Evolutionary conservation across 2,329 filamentous ascomycete species (phyloP).

Genomic region (Clonostachys rhizophaga): DNA sequence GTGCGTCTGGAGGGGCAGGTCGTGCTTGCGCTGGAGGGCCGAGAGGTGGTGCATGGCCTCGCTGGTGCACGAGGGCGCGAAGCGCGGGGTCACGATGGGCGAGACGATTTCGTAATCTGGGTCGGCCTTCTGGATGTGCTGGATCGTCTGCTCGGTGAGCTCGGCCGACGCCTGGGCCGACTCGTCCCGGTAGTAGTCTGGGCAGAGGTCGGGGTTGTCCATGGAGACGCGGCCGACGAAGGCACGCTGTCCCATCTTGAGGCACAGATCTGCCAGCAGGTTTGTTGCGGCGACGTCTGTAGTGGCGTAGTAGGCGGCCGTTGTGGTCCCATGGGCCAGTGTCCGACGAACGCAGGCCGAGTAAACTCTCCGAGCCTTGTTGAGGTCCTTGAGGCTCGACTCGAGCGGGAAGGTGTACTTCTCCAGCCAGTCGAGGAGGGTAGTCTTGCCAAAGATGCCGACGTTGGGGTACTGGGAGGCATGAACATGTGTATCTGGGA

Average conservation of each 20-base stretch:
- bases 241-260: slow-evolving; percentile 76
- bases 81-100: slow-evolving; percentile 75
- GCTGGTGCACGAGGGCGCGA: slow-evolving; percentile 57
- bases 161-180: slow-evolving; percentile 51
- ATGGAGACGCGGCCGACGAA: slow-evolving; percentile 95
- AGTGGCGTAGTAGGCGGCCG: slow-evolving; percentile 91
- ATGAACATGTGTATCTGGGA: slow-evolving; percentile 89
- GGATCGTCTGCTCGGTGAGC: slow-evolving; percentile 55
- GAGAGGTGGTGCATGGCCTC: slow-evolving; percentile 62
- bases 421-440: slow-evolving; percentile 88
- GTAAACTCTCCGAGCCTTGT: slow-evolving; percentile 69
- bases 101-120: slow-evolving; percentile 59
- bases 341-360: slow-evolving; percentile 73
- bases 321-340: slow-evolving; percentile 86
- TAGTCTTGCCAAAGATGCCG: slow-evolving; percentile 90
- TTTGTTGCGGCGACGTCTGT: slow-evolving; percentile 86
- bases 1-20: slow-evolving; percentile 79
- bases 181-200: slow-evolving; percentile 75
- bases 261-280: slow-evolving; percentile 78
- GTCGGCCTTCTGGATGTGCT: slow-evolving; percentile 65
- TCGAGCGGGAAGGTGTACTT: slow-evolving; percentile 96
- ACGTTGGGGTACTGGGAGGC: slow-evolving; percentile 92
- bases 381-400: slow-evolving; percentile 60
- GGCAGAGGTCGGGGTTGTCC: slow-evolving; percentile 65
- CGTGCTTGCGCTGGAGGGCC: slow-evolving; percentile 54